Conservation (phyloP, 192 early-diverging fungal species). For the Backusella circina region DNA sequence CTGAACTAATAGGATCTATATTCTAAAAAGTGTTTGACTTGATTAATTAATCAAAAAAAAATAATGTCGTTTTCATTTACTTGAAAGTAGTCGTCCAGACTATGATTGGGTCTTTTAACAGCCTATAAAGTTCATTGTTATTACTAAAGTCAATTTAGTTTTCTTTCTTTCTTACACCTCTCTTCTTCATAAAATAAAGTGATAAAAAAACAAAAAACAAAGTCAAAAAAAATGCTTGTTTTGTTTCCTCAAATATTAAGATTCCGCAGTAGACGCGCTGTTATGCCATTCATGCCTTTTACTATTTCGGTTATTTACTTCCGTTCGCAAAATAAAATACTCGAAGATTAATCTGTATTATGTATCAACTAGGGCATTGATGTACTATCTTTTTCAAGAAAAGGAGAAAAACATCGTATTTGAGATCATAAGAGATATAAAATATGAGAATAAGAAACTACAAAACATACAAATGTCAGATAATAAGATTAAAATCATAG, state of each 20-base stretch:
- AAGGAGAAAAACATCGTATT: too few species aligned
- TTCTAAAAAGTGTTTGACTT: neutral
- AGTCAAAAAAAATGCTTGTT: neutral
- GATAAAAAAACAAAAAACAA: neutral
- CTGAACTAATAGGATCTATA: neutral
- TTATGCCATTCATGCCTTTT: too few species aligned
- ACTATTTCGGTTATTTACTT: too few species aligned
- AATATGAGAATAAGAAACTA: too few species aligned
- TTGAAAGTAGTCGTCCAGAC: neutral
- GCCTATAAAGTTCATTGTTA: neutral
- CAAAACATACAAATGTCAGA: too few species aligned
- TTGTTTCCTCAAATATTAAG: neutral
- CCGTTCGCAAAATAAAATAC: too few species aligned
- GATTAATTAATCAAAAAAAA: neutral
- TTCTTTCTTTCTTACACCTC: neutral
- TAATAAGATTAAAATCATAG: too few species aligned
- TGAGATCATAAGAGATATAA: too few species aligned
- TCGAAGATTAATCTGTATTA: too few species aligned
- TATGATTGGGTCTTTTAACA: neutral
- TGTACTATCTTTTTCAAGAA: too few species aligned
- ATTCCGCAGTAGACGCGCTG: too few species aligned
- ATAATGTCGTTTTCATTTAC: neutral
- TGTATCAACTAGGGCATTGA: too few species aligned
- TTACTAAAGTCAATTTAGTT: neutral
- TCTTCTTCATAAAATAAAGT: neutral